phyloP scores from a whole-genome alignment of 495 filamentous ascomycete genomes.

The Immersiella caudata region DNA sequence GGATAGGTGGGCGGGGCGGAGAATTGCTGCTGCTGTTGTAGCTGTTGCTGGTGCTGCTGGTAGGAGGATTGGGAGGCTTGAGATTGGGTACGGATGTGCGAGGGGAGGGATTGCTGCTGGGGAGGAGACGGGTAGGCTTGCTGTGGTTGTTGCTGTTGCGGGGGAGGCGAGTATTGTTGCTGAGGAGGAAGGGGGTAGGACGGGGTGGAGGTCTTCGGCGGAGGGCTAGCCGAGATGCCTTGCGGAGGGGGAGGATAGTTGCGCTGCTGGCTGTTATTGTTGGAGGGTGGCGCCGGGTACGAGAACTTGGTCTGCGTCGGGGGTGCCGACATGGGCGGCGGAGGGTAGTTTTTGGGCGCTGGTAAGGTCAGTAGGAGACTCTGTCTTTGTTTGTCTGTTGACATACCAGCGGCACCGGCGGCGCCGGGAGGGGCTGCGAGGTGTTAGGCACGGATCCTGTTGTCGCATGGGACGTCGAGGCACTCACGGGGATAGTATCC shows the following conservation, averaged over 20 bases:
- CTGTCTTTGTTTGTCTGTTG: background rate
- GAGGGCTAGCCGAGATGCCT: slow-evolving; percentile 31
- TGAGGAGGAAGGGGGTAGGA: slow-evolving; percentile 41
- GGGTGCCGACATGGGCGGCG: slow-evolving; percentile 43
- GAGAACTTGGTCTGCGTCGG: slow-evolving; percentile 52
- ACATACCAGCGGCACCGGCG: slow-evolving; percentile 33
- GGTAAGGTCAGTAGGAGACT: background rate
- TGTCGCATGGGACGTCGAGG: background rate
- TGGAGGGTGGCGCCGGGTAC: slow-evolving; percentile 42
- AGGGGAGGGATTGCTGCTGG: slow-evolving; percentile 37
- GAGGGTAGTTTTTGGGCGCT: slow-evolving; percentile 37
- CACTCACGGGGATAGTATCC: slow-evolving; percentile 41
- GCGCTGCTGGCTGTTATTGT: slow-evolving; percentile 31
- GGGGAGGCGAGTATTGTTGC: slow-evolving; percentile 42
- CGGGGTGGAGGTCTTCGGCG: slow-evolving; percentile 31
- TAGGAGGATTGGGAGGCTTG: slow-evolving; percentile 29
- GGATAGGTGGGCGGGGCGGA: slow-evolving; percentile 40
- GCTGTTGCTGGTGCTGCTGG: slow-evolving; percentile 5
- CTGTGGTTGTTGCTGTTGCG: slow-evolving; percentile 42
- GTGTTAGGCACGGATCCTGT: background rate
- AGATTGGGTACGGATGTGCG: slow-evolving; percentile 32
- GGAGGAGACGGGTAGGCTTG: slow-evolving; percentile 40
- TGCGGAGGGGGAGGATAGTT: slow-evolving; percentile 38
- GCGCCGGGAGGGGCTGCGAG: slow-evolving; percentile 32
- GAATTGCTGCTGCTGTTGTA: slow-evolving; percentile 35